Base-by-base conservation (phyloP, 148 eudicot genomes). In the Silene uniflora region DNA sequence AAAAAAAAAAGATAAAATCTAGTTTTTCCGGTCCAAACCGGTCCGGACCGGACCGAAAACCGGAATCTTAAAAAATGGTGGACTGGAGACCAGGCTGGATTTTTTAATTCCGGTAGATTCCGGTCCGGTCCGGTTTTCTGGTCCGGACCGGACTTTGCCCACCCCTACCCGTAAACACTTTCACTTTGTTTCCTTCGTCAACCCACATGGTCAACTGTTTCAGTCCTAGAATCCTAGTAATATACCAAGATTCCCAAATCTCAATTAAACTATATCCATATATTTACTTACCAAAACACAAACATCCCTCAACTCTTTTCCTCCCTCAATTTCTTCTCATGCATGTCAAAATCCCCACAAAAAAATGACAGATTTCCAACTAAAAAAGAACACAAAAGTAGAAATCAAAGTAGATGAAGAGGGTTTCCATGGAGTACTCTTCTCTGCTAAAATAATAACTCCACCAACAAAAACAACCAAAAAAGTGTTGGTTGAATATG, bases 351-450 rank as follows among this genome's bases (percentile, higher is more conserved):
- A 49, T 13, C 54, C 54, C 14, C 27, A 0, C 23, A 75, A 18
- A 65, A 60, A 29, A 22, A 86, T 86, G 91, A 18, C 78, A 13
- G 62, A 78, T 23, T 67, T 72, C 14, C 68, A 72, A 44, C 87
- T 87, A 77, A 80, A 84, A 67, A 81, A 78, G 39, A 97, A 91
- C 14, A 78, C 88, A 5, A 83, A 78, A 21, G 85, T 94, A 8
- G 98, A 94, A 75, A 80, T 91, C 49, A 87, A 89, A 89, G 83
- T 85, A 65, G 80, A 90, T 47, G 98, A 94, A 39, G 93, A 88
- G 2, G 98, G 97, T 10, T 91, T 94, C 35, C 88, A 91, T 17
- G 98, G 98, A 47, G 85, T 93, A 1, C 89, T 95, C 91, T 94
- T 86, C 72, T 18, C 54, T 0, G 98, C 89, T 3, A 89, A 84